Evolutionary conservation across 352 stramenopile species (phyloP), one percentile per base, ranked within the genome.

Genomic region (Phytophthora citrophthora): DNA sequence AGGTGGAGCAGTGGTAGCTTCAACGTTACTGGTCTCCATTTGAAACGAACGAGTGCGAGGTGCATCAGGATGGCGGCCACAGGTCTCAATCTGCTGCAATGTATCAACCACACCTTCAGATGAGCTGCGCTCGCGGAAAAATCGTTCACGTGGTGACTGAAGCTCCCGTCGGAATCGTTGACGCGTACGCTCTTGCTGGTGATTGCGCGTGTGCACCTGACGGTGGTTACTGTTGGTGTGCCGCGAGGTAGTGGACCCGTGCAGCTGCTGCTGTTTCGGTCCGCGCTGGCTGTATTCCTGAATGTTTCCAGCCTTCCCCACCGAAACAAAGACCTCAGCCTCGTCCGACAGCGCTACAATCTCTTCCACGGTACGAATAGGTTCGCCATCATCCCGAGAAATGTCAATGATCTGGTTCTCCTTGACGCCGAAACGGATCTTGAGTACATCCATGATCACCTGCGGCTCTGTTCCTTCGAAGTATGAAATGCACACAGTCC

Each of bases 351-450:
- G 61, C 7, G 72, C 70, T 2, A 53, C 65, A 29, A 88, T 65
- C 20, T 89, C 81, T 32, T 77, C 72, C n/a, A 77, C 51, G 18
- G 58, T 60, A 10, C 64, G 68, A 58, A 93, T 79, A 0, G 82
- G 82, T 32, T 93, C 84, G 16, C 86, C 86, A 34, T 74, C 87
- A 39, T 93, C 84, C 1, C 75, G 66, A 15, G 86, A 87, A 40
- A 94, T 88, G 54, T 94, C 86, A 24, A 94, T 68, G 32, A 93
- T 89, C 61, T 94, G 82, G 49, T 81, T 90, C 12, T 79, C 69
- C 38, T 89, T 78, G 53, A 94, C 81, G 40, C 85, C 76, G 44
- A 94, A 94, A 1, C 86, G 86, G 24, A 83, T 90, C 57, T 89
- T 91, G 45, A 94, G 80, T 20, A 92, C 76, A 40, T 92, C 77